Evolutionary conservation across 371 early-diverging fungal genomes (phyloP), one percentile per base, ranked within the genome.

Genomic region (Mortierella sp.): DNA sequence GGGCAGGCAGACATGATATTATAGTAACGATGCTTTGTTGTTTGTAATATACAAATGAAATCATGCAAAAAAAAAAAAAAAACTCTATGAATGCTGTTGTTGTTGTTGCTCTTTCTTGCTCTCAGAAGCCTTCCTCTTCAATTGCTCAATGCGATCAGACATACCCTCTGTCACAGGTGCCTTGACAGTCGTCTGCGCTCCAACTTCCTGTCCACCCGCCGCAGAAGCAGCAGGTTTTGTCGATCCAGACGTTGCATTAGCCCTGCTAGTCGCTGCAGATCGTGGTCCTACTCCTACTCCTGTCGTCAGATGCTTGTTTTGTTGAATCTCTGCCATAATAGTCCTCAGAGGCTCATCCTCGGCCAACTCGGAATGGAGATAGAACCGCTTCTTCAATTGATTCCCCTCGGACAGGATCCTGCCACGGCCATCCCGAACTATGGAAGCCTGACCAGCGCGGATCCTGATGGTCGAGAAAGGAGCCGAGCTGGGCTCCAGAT

Each of bases 391-490:
- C 74, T 90, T 92, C 26, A 91, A 88, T 46, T 91, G 71, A 31
- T 78, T 79, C 26, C 74, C 80, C n/a, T 79, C 77, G 0, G 86
- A 78, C 3, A 86, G 73, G 28, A 82, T 90, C 28, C 88, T 87
- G 44, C 88, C 75, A 59, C 90, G 89, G 8, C 88, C 83, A 72
- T 43, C 88, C 59, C 72, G 89, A 44, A 77, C 80, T 0, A 69
- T 69, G 21, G 44, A 89, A 86, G 13, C 55, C 69, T 48, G 91
- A 86, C 77, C 86, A 46, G 46, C 77, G 51, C 61, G 89, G 86
- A 81, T 92, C 86, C 64, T 86, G 83, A 89, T 90, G 37, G 93
- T 91, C 46, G 92, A 93, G 50, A 93, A 91, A 43, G 92, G 90
- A 19, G 90, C 90, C 1, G 93, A 91, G 37, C 86, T 86, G 26